Evolutionary conservation across 1,284 basidiomycete genomes (phyloP), one percentile per base, ranked within the genome.

Genomic region (Pulveroboletus sp.): DNA sequence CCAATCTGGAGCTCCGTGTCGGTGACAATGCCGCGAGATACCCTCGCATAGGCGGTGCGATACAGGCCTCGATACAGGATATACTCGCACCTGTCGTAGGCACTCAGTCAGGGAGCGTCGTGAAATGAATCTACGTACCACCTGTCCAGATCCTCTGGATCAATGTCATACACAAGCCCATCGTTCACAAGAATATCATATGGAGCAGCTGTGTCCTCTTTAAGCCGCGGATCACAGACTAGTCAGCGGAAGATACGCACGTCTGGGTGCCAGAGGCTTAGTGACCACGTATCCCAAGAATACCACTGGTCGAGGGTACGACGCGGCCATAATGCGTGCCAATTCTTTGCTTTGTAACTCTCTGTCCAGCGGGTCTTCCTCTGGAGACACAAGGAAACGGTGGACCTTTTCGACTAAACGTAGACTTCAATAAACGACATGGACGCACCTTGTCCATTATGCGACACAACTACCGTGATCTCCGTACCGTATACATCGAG

Each of bases 251-350:
- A 32, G 17, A 41, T 11, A 74, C 84, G 54, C 68, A 88, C 87
- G 94, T 66, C 87, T 78, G 42, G 71, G 61, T 9, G 86, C 88
- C 58, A 84, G 82, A 2, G 92, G 91, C 50, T 83, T 79, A 16
- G 91, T 95, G 8, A 97, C 91, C 0, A 89, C 85, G 67, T 93
- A 94, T 50, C 91, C 93, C 17, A 97, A 76, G 78, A 95, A 97
- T 44, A 96, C 81, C 15, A 89, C 83, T 0, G 95, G 95, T 21
- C 82, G 77, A 33, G 91, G 90, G 61, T 87, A 86, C 4, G 85
- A 77, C 24, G 78, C 79, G 1, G 83, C 73, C 82, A 96, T 90
- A 51, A 97, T 87, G 32, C 86, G 77, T 2, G 89, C 95, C 43
- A 97, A 76, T 65, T 90, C 90, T 36, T 71, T 87, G 46, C 91